Percentiles rank a stretch among this genome's conserved stretches.
Conservation (phyloP, 108 stramenopile species). For the Asterionellopsis glacialis region DNA sequence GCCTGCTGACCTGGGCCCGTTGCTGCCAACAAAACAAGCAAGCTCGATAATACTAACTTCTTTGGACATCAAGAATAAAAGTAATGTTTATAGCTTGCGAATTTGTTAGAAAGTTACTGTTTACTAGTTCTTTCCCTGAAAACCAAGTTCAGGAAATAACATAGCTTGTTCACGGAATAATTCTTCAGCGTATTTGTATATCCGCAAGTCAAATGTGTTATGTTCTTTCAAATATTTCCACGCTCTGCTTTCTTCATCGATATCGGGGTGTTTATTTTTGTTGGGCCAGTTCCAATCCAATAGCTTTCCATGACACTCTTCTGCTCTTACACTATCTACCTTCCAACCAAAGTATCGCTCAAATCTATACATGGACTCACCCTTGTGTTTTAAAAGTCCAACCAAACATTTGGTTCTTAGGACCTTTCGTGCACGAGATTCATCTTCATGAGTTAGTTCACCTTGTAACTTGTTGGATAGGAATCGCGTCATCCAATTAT, state of each 20-base stretch:
- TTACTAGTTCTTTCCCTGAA: too few relatives aligned
- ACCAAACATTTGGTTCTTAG: constrained; percentile 33
- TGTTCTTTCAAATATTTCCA: constrained; percentile 27
- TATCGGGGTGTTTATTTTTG: constrained; percentile 36
- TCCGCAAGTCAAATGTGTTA: constrained; percentile 30
- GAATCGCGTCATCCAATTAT: constrained; percentile 48
- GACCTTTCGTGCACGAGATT: constrained; percentile 34
- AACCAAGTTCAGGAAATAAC: background rate
- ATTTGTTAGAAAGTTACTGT: too few relatives aligned
- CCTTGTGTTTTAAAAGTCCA: constrained; percentile 26
- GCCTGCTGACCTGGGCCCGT: too few relatives aligned
- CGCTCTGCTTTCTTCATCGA: constrained; percentile 23
- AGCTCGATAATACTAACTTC: too few relatives aligned
- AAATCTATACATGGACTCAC: constrained; percentile 27
- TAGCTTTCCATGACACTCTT: constrained; percentile 39
- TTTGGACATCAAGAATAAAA: too few relatives aligned
- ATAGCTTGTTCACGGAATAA: background rate
- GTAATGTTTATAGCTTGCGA: too few relatives aligned
- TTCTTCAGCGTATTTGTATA: constrained; percentile 35
- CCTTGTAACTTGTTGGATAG: constrained; percentile 30
- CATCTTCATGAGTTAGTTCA: constrained; percentile 22
- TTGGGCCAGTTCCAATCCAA: constrained; percentile 39
- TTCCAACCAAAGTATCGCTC: constrained; percentile 31
- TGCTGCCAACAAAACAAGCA: too few relatives aligned
- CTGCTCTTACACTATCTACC: constrained; percentile 18